These are phyloP conservation scores for Phytopythium ostracodes DNA, from an alignment of 352 stramenopile species.

Conservation along the genomic window DNA sequence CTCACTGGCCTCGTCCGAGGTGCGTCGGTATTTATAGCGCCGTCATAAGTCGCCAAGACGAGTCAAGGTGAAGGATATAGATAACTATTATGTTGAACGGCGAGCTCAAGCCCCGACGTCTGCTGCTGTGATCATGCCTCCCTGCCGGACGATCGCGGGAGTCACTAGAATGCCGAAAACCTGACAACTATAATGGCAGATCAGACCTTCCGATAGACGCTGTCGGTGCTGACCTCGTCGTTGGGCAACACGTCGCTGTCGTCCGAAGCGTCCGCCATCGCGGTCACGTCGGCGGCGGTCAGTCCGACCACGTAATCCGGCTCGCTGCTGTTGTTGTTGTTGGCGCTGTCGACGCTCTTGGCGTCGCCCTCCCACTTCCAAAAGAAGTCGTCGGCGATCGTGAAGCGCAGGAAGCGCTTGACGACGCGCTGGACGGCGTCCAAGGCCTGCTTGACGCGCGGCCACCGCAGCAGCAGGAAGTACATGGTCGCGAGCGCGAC, in stretches of 20 bases:
- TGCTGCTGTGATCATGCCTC: not conserved
- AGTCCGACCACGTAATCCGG: not conserved
- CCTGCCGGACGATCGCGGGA: not conserved
- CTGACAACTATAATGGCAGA: not conserved
- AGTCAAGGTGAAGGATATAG: not conserved
- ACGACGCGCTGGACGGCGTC: conserved; percentile 16
- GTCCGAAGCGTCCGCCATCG: conserved; percentile 24
- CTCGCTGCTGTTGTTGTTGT: not conserved
- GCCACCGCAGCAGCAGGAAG: conserved; percentile 36
- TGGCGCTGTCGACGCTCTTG: conserved; percentile 5
- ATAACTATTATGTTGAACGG: not conserved
- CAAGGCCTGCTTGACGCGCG: conserved; percentile 20
- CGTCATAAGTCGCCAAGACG: not conserved
- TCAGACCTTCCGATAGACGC: conserved; percentile 7
- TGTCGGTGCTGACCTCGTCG: conserved; percentile 15
- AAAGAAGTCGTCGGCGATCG: conserved; percentile 40
- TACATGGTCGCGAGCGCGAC: conserved; percentile 27
- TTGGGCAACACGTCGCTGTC: conserved; percentile 17
- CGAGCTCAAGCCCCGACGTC: no score
- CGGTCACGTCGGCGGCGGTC: conserved; percentile 12
- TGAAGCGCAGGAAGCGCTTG: conserved; percentile 19
- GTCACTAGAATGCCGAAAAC: not conserved
- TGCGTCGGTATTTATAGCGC: conserved; percentile 4
- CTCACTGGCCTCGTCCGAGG: not conserved
- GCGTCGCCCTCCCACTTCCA: conserved; percentile 10